phyloP scores from a whole-genome alignment of 2,329 filamentous ascomycete genomes.

The Septoria petroselini region DNA sequence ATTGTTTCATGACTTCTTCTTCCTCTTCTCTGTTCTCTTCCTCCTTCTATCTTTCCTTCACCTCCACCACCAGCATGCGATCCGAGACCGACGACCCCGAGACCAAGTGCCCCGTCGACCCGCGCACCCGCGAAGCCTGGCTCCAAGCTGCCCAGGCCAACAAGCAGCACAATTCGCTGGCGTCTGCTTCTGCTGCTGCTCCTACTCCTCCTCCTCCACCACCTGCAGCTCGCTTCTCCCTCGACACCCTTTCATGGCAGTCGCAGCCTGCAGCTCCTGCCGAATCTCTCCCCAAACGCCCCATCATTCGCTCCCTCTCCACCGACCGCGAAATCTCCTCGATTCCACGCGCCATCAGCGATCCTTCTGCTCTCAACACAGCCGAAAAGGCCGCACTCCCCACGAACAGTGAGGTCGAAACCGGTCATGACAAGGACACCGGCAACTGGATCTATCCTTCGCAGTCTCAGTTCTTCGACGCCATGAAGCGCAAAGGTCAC shows the following conservation, averaged over 20 bases:
- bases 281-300: constrained; percentile 34
- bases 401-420: constrained; percentile 76
- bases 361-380: constrained; percentile 35
- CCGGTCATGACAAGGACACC: constrained; percentile 62
- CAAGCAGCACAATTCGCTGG: constrained; percentile 1
- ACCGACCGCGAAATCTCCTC: constrained; percentile 71
- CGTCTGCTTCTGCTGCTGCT: constrained; percentile 20
- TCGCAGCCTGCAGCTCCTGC: neutral
- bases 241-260: constrained; percentile 37
- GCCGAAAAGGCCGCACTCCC: constrained; percentile 34
- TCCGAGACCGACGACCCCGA: constrained; percentile 40
- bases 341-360: constrained; percentile 56
- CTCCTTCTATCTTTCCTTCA: neutral
- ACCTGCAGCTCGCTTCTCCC: constrained; percentile 33
- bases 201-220: constrained; percentile 13
- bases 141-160: constrained; percentile 63
- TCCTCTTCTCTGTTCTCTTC: neutral
- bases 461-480: constrained; percentile 96
- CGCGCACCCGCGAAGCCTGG: constrained; percentile 85
- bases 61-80: constrained; percentile 23
- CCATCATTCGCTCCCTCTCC: constrained; percentile 49
- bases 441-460: constrained; percentile 98
- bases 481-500: constrained; percentile 88
- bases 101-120: constrained; percentile 77
- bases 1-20: neutral